Evolutionary conservation across 202 grass and related monocot genomes (phyloP), one percentile per base, ranked within the genome.

Genomic region (Carex arenaria): DNA sequence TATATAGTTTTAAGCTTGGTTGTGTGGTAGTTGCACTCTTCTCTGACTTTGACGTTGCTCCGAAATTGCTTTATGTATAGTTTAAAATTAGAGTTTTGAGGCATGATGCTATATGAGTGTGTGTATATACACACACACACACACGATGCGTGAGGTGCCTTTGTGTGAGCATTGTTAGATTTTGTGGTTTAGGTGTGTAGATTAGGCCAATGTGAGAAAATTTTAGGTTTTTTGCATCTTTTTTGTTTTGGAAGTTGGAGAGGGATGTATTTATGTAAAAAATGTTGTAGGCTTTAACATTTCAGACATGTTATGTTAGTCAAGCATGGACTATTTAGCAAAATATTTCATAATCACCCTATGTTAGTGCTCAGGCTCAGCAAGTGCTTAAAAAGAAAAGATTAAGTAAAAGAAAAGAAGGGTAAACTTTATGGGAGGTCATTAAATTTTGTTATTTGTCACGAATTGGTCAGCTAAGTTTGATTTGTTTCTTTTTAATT

Each of bases 141-240:
- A 20, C 18, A 71, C 26, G 10, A 51, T 72, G 19, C 38, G 7
- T 51, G 69, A 72, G 10, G 10, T 10, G 18, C 22, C 10, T 51
- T 72, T 38, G 53, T 78, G 73, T 38, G 73, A 78, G 73, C 54
- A 59, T 38, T 13, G 23, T 59, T 59, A 54, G 73, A 56, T 78
- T 78, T 59, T 78, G 15, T 78, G 72, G 45, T 31, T 71, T 31
- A 55, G 72, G 23, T 18, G 23, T 55, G 51, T 76, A 32, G 51
- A 32, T 76, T 76, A 56, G 73, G 51, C 30, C 3, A 38, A 59
- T 38, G 53, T 19, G 54, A 57, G n/a, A n/a, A 72, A 11, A 6
- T 13, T 78, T 26, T 26, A 56, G 72, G 47, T 22, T 43, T 53
- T 26, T 53, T 54, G 26, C 7, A 2, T 57, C 14, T 15, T 74